These are phyloP conservation scores for Eucalyptus polyanthemos DNA, from an alignment of 345 rosid genomes.

Conservation along the genomic window DNA sequence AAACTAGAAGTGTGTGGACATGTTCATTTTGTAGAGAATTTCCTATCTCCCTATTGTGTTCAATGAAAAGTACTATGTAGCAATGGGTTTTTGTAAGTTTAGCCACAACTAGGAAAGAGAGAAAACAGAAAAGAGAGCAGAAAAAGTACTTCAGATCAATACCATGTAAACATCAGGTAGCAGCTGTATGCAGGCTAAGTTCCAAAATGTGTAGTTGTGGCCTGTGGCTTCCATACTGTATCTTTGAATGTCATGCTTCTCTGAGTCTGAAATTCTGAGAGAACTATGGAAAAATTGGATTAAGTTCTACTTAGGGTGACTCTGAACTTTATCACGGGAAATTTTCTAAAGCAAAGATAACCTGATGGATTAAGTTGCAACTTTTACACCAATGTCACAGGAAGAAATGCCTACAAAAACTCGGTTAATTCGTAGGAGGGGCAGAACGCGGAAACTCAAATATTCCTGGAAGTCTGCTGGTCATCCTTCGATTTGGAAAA, in stretches of 20 bases:
- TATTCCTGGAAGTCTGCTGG: slow-evolving; percentile 85
- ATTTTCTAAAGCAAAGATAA: not conserved
- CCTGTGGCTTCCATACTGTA: not conserved
- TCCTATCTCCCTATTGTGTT: not conserved
- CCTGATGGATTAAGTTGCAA: not conserved
- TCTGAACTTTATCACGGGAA: not conserved
- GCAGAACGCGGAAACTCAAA: slow-evolving; percentile 74
- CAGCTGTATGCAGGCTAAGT: not conserved
- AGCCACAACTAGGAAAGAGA: not conserved
- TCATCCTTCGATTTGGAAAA: slow-evolving; percentile 67
- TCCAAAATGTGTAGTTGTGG: not conserved
- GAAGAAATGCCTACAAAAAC: slow-evolving; percentile 56
- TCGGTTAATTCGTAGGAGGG: slow-evolving; percentile 48
- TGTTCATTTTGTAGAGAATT: not conserved
- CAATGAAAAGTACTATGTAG: not conserved
- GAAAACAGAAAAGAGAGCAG: not conserved
- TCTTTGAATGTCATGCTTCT: not conserved
- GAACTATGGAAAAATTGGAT: not conserved
- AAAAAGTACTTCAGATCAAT: not conserved
- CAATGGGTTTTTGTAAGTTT: not conserved
- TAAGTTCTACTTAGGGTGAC: not conserved
- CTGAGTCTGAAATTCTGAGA: not conserved
- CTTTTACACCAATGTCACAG: slow-evolving; percentile 16
- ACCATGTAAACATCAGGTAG: not conserved
- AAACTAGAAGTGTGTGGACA: not conserved